Percentiles rank a stretch among this genome's conserved stretches.
Conservation (phyloP, 2,329 filamentous ascomycete species). For the Blumeriella jaapii region DNA sequence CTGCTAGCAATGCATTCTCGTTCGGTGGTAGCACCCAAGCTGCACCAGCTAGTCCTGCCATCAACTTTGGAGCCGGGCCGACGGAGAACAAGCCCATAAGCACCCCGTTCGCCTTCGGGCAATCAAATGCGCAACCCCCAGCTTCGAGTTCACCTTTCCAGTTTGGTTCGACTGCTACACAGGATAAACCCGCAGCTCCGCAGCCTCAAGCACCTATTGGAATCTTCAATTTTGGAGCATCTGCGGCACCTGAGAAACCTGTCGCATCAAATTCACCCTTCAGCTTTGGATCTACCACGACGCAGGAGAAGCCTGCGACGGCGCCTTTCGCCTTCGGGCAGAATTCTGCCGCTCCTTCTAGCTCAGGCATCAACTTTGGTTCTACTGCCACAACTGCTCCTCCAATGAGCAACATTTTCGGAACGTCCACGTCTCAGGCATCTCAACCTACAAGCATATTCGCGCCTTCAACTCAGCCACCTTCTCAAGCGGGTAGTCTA, state of each 20-base stretch:
- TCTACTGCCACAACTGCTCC: constrained; percentile 1
- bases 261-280: constrained; percentile 4
- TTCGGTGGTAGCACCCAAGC: constrained; percentile 11
- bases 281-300: constrained; percentile 6
- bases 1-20: constrained; percentile 10
- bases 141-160: constrained; percentile 1
- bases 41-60: constrained; percentile 5
- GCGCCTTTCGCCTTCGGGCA: too few species aligned
- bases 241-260: background rate
- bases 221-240: constrained; percentile 7
- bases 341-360: too few species aligned
- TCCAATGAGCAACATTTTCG: constrained; percentile 12
- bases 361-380: background rate
- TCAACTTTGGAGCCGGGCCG: constrained; percentile 10
- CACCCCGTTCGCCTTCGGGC: constrained; percentile 4
- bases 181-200: background rate
- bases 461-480: background rate
- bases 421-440: constrained; percentile 4
- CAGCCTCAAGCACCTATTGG: constrained; percentile 1
- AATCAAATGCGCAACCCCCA: constrained; percentile 2
- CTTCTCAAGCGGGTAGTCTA: constrained; percentile 4
- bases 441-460: constrained; percentile 4
- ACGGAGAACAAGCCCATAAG: constrained; percentile 4
- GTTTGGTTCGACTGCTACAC: constrained; percentile 1
- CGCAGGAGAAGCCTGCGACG: background rate